Evolutionary conservation across 164 flowering plant species (phyloP).

Genomic region (Warburgia ugandensis): DNA sequence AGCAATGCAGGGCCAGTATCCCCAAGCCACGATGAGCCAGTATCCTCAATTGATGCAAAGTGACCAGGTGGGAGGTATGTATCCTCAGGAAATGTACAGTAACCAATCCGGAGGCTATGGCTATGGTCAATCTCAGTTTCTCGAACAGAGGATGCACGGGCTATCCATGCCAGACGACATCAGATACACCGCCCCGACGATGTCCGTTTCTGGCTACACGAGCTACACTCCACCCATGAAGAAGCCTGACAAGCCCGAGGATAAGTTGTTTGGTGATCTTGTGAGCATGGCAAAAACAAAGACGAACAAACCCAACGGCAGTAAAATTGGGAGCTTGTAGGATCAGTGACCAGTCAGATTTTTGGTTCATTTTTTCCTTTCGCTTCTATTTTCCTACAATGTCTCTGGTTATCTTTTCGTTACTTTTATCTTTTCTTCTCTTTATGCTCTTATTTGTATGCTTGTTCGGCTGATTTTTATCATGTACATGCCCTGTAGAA

Average conservation of each 20-base stretch:
- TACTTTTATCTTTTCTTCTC: constrained; percentile 4
- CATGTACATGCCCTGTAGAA: constrained; percentile 25
- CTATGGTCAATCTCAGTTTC: constrained; percentile 32
- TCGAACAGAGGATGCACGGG: constrained; percentile 57
- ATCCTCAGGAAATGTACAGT: constrained; percentile 35
- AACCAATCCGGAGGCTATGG: constrained; percentile 50
- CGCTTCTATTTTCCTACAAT: constrained; percentile 6
- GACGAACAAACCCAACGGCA: constrained; percentile 38
- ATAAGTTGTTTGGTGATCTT: constrained; percentile 92
- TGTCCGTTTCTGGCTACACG: constrained; percentile 34
- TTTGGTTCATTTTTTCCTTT: constrained; percentile 2
- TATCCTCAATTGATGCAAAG: constrained; percentile 34
- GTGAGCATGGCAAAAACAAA: constrained; percentile 77
- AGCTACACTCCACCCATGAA: constrained; percentile 42
- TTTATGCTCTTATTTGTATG: constrained; percentile 5
- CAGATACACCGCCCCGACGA: constrained; percentile 30
- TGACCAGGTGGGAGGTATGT: constrained; percentile 31
- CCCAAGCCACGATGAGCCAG: constrained; percentile 31
- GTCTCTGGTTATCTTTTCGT: constrained; percentile 8
- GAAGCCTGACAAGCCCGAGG: constrained; percentile 75
- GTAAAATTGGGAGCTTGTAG: constrained; percentile 66
- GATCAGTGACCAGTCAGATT: constrained; percentile 7
- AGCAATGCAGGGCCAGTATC: constrained; percentile 25
- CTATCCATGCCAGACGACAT: constrained; percentile 53
- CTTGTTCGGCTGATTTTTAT: constrained; percentile 6